phyloP scores from a whole-genome alignment of 2,329 filamentous ascomycete species.

The Cytospora paraplurivora region DNA sequence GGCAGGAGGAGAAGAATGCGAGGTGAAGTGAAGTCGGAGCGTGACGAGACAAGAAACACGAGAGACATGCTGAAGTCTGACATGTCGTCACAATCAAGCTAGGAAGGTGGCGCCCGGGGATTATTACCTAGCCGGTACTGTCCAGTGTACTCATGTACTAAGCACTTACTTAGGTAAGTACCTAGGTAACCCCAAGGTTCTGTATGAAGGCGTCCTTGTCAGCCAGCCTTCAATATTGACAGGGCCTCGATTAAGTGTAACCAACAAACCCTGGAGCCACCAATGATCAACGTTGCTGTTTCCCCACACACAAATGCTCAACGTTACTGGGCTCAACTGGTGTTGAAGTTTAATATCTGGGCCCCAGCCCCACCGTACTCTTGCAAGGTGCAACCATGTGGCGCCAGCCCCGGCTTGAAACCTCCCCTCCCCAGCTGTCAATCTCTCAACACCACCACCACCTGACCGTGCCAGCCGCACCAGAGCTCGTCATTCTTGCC shows the following conservation, averaged over 20 bases:
- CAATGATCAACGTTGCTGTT: not conserved
- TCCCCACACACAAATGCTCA: conserved; percentile 15
- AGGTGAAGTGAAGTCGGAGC: not conserved
- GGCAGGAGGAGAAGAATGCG: not conserved
- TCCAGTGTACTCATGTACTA: too few species aligned
- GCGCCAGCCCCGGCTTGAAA: not conserved
- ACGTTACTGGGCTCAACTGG: not conserved
- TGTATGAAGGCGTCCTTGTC: conserved; percentile 13
- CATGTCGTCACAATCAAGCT: too few species aligned
- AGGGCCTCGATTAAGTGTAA: too few species aligned
- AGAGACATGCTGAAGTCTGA: too few species aligned
- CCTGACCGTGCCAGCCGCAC: not conserved
- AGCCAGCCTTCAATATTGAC: not conserved
- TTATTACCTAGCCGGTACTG: conserved; percentile 5
- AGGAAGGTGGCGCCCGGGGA: not conserved
- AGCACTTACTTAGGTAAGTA: not conserved
- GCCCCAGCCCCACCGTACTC: conserved; percentile 9
- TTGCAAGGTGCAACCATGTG: not conserved
- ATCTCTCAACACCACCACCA: not conserved
- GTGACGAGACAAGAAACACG: not conserved
- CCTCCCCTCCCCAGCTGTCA: not conserved
- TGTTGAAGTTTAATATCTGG: conserved; percentile 7
- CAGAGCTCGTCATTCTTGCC: not conserved
- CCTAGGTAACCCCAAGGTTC: too few species aligned
- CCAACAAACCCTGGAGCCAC: too few species aligned